Conservation (phyloP, 768 basidiomycete species). For the Phylloporus sp. region DNA sequence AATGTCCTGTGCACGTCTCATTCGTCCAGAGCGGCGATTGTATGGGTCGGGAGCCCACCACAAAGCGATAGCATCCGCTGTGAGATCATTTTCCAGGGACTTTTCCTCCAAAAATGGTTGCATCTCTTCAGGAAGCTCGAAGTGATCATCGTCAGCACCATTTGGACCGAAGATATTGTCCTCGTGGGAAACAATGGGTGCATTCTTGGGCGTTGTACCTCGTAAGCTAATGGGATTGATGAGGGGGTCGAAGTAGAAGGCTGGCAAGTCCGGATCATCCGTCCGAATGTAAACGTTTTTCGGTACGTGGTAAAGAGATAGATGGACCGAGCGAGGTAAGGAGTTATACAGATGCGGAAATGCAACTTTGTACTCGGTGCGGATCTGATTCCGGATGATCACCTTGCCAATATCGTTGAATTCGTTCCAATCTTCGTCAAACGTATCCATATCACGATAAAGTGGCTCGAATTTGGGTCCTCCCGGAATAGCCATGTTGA, state of each 20-base stretch:
- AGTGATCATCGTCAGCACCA: conserved; percentile 80
- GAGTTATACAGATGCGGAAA: conserved; percentile 99
- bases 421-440: conserved; percentile 99
- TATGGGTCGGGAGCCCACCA: conserved; percentile 99
- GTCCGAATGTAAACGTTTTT: conserved; percentile 99
- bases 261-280: conserved; percentile 98
- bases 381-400: conserved; percentile 97
- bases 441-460: conserved; percentile 94
- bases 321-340: conserved; percentile 87
- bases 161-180: conserved; percentile 90
- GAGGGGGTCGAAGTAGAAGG: conserved; percentile 98
- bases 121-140: conserved; percentile 75
- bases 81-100: conserved; percentile 82
- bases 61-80: conserved; percentile 93
- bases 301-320: conserved; percentile 87
- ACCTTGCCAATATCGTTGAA: conserved; percentile 99
- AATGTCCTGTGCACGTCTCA: conserved; percentile 91
- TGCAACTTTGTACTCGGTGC: conserved; percentile 98
- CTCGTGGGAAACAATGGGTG: conserved; percentile 81
- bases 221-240: conserved; percentile 97
- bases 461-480: conserved; percentile 98
- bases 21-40: conserved; percentile 85
- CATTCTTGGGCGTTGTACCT: conserved; percentile 78
- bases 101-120: conserved; percentile 78
- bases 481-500: conserved; percentile 96